Evolutionary conservation across 306 rosid genomes (phyloP).

Genomic region (Herpetospermum pedunculosum): DNA sequence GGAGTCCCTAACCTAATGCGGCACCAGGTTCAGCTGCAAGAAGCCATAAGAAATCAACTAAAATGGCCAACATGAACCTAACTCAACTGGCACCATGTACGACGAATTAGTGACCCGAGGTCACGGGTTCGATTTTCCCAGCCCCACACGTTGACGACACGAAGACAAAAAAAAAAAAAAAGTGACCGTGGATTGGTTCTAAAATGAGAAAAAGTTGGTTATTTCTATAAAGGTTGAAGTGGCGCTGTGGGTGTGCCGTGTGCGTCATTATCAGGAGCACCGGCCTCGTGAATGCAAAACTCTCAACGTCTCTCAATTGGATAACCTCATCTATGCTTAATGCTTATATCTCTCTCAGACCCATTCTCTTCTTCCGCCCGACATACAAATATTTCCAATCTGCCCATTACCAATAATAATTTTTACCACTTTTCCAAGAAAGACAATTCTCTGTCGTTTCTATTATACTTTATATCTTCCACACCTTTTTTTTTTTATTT

Average conservation of each 20-base stretch:
- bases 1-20: no score
- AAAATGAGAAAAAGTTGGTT: not conserved
- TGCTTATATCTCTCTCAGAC: no score
- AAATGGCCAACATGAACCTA: no score
- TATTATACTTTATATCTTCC: not conserved
- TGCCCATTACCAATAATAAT: not conserved
- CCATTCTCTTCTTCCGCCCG: no score
- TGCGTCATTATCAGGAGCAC: constrained; percentile 21
- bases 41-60: no score
- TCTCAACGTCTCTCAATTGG: constrained; percentile 8
- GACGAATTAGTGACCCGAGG: no score
- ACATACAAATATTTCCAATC: not conserved
- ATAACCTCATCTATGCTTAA: constrained; percentile 23
- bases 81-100: no score
- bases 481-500: not conserved
- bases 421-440: not conserved
- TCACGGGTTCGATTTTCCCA: no score
- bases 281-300: constrained; percentile 25
- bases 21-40: no score
- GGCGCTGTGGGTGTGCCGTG: not conserved
- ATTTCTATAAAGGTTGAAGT: not conserved
- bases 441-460: not conserved
- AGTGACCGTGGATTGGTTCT: no score
- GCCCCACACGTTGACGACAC: no score
- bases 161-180: no score